These are phyloP conservation scores for Phalaenopsis equestris DNA, from an alignment of 106 monocot genomes.

Conservation along the genomic window DNA sequence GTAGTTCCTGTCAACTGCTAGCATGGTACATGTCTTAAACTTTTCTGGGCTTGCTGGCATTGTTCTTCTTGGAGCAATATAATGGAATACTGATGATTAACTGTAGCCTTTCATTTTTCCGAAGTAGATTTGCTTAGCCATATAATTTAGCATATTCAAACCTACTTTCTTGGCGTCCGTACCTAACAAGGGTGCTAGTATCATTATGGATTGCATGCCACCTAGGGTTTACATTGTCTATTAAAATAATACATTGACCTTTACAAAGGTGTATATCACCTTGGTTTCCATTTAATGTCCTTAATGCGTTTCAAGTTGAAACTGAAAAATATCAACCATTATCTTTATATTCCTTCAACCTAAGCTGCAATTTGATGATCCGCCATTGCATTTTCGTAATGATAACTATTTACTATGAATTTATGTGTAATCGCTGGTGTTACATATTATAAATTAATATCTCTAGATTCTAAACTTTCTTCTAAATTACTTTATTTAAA, in stretches of 20 bases:
- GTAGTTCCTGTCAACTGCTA: conserved; percentile 3
- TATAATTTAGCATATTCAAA: no score
- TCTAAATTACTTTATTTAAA: neutral
- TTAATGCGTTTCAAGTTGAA: neutral
- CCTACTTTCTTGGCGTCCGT: no score
- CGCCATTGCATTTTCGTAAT: no score
- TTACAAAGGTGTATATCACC: neutral
- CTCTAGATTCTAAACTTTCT: neutral
- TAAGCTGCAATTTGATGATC: no score
- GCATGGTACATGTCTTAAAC: neutral
- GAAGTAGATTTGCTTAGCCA: no score
- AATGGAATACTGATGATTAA: conserved; percentile 1
- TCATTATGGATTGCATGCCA: no score
- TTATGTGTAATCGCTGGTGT: no score
- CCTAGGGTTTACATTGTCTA: no score
- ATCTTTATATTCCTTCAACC: no score
- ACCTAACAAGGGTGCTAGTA: no score
- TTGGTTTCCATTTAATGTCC: neutral
- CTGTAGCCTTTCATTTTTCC: neutral
- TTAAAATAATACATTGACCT: no score
- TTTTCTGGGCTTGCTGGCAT: neutral
- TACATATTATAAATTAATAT: neutral
- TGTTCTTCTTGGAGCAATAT: neutral
- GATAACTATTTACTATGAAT: neutral
- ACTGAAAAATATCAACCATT: no score